These are phyloP conservation scores for Trametes hirsuta DNA, from an alignment of 1,284 basidiomycete genomes.

Conservation along the genomic window DNA sequence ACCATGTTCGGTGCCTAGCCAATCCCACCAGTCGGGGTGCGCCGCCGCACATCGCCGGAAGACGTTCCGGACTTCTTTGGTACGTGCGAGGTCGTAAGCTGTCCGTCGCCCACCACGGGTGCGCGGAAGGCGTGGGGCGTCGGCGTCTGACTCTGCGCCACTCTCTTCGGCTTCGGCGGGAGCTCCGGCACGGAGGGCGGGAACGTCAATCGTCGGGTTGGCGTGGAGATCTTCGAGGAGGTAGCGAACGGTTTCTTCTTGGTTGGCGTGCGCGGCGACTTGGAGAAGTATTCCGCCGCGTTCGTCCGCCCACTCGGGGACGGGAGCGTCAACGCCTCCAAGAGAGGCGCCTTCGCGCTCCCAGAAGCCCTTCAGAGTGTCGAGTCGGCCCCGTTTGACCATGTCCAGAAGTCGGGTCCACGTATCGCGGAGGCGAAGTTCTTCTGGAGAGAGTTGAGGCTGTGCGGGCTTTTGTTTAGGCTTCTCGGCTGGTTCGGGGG, in stretches of 20 bases:
- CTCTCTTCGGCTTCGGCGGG: conserved; percentile 34
- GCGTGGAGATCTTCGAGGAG: conserved; percentile 81
- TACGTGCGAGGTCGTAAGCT: conserved; percentile 86
- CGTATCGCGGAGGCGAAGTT: conserved; percentile 76
- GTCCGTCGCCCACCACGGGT: conserved; percentile 50
- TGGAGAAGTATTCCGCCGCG: conserved; percentile 75
- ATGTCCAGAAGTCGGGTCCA: conserved; percentile 87
- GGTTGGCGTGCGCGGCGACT: conserved; percentile 73
- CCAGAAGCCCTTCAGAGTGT: conserved; percentile 82
- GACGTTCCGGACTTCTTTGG: conserved; percentile 76
- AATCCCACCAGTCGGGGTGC: conserved; percentile 89
- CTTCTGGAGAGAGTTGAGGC: conserved; percentile 74
- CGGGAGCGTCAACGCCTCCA: conserved; percentile 57
- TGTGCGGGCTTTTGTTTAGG: conserved; percentile 46
- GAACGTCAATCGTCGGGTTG: conserved; percentile 79
- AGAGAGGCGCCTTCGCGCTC: conserved; percentile 70
- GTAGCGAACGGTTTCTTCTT: conserved; percentile 79
- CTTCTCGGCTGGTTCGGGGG: conserved; percentile 18
- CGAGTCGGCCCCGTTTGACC: conserved; percentile 83
- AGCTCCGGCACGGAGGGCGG: conserved; percentile 19
- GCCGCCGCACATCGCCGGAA: conserved; percentile 86
- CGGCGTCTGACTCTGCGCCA: conserved; percentile 39
- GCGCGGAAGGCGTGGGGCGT: conserved; percentile 31
- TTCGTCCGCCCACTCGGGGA: conserved; percentile 73
- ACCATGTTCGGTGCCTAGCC: conserved; percentile 68